Base-by-base conservation (phyloP, 352 stramenopile genomes). In the Elongisporangium senticosum region DNA sequence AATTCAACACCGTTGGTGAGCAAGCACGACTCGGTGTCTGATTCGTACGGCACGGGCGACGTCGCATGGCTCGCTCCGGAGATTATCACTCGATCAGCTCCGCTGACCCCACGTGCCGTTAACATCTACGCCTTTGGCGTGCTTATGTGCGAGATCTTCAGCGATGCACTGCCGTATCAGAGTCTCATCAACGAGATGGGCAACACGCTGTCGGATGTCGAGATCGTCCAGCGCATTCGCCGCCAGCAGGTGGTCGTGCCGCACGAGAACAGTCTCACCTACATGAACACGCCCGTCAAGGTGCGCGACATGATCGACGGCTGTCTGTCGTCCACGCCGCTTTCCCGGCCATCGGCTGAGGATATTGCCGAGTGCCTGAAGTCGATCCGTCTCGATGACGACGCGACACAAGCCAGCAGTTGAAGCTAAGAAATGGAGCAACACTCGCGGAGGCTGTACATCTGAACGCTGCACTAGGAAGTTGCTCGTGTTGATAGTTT, bases 71-170 rank as follows among this genome's bases (percentile, higher is more conserved):
- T 80, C 7, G 65, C 79, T 28, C 79, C 79, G 0, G 79, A 90
- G 55, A 52, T 88, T 40, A 64, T 87, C 51, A 79, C 59, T 47
- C 67, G 74, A 5, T 75, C 68, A 15, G 71, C 64, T 22, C 71
- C 63, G 7, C 75, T 87, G 63, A 72, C 86, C 33, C 63, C 65
- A 43, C 66, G 67, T 19, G 79, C 77, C 21, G 75, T 63, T 49
- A 86, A 90, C 51, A 76, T 87, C 53, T 90, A 81, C 66, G 62
- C 79, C n/a, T 80, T 90, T 21, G 79, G 78, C 20, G 67, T 90
- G 17, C 57, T 90, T 26, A 65, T 87, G 49, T 67, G 71, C 55
- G 78, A 88, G 62, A 72, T 90, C 60, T 74, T 83, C 19, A 79
- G 78, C n/a, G 72, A 74, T 10, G 49, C 63, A 20, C 58, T 64